Percentiles rank a stretch among this genome's conserved stretches.
phyloP scores from a whole-genome alignment of 768 basidiomycete species.

The Suillus discolor region DNA sequence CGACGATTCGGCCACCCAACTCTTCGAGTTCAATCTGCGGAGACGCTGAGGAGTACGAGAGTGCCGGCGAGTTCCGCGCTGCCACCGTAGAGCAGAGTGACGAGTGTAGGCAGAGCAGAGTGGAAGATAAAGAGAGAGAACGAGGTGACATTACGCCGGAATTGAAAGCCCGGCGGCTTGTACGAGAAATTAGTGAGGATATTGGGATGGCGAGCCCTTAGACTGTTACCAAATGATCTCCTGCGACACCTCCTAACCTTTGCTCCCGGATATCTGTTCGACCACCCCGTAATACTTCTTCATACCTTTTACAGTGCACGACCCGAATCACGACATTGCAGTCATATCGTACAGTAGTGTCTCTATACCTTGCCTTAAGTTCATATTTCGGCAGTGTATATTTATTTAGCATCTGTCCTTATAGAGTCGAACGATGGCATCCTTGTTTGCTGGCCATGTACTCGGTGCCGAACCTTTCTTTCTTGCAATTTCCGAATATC shows the following conservation, averaged over 20 bases:
- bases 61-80: conserved; percentile 31
- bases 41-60: conserved; percentile 38
- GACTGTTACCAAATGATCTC: not conserved
- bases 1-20: conserved; percentile 67
- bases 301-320: conserved; percentile 27
- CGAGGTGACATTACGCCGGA: conserved; percentile 36
- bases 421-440: not conserved
- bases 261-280: conserved; percentile 16
- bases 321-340: conserved; percentile 19
- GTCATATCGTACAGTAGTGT: conserved; percentile 28
- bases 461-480: not conserved
- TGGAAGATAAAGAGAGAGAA: conserved; percentile 17
- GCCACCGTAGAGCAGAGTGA: conserved; percentile 13
- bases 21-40: conserved; percentile 42
- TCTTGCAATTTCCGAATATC: not conserved
- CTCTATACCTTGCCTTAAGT: conserved; percentile 30
- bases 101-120: not conserved
- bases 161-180: conserved; percentile 30
- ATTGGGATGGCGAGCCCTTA: conserved; percentile 35
- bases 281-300: conserved; percentile 23
- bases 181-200: conserved; percentile 33
- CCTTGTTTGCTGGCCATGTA: not conserved
- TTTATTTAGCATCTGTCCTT: not conserved
- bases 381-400: not conserved
- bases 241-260: not conserved